These are phyloP conservation scores for Solanum okadae DNA, from an alignment of 257 asterid species.

Conservation along the genomic window DNA sequence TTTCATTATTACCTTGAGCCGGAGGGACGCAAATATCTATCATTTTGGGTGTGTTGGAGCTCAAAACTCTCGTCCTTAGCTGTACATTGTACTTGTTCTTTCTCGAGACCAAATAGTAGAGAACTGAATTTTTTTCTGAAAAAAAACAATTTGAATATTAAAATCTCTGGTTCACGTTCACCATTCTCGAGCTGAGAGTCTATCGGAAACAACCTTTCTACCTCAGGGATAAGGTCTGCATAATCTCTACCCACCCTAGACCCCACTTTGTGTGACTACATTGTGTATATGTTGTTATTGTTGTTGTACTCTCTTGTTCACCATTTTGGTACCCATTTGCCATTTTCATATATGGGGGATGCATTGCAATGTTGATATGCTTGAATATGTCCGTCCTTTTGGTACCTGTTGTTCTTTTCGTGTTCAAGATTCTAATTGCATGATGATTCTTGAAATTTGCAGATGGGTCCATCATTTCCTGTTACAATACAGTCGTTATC, in stretches of 20 bases:
- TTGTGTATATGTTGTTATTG: not conserved
- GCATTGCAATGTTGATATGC: not conserved
- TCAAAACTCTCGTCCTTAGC: not conserved
- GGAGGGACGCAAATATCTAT: not conserved
- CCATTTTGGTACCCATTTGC: not conserved
- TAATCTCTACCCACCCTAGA: not conserved
- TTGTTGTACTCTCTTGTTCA: not conserved
- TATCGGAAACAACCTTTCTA: not conserved
- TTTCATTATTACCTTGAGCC: not conserved
- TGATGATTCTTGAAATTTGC: constrained; percentile 17
- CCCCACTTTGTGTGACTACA: not conserved
- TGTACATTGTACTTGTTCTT: not conserved
- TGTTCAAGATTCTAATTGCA: constrained; percentile 3
- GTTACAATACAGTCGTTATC: constrained; percentile 76
- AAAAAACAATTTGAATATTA: not conserved
- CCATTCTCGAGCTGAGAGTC: not conserved
- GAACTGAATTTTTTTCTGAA: not conserved
- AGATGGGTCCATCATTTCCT: constrained; percentile 81
- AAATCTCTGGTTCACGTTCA: not conserved
- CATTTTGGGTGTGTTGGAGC: not conserved
- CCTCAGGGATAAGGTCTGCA: not conserved
- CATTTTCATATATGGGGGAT: not conserved
- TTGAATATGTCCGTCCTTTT: not conserved
- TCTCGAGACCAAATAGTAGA: not conserved
- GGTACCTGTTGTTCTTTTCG: not conserved